phyloP scores from a whole-genome alignment of 306 rosid genomes.

The Cicer bijugum region DNA sequence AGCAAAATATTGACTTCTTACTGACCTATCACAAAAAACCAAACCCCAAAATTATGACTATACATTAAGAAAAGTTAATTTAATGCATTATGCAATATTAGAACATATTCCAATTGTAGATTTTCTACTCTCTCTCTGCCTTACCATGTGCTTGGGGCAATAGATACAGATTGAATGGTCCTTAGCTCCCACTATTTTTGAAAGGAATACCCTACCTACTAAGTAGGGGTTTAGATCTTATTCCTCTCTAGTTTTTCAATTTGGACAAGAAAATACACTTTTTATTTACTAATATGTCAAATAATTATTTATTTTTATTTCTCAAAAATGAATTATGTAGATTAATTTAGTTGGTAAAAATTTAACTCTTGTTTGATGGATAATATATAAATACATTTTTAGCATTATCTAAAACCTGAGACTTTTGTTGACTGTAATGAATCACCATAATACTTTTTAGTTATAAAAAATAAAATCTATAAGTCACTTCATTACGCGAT shows the following conservation, averaged over 20 bases:
- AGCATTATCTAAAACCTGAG: too few relatives aligned
- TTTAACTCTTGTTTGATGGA: too few relatives aligned
- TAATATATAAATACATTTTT: too few relatives aligned
- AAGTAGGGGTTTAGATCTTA: not conserved
- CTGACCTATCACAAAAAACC: slow-evolving; percentile 27
- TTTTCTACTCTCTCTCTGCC: slow-evolving; percentile 13
- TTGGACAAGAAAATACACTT: not conserved
- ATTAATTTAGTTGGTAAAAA: too few relatives aligned
- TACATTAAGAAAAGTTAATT: slow-evolving; percentile 43
- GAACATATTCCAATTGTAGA: slow-evolving; percentile 38
- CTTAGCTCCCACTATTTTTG: slow-evolving; percentile 27
- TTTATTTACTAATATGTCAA: too few relatives aligned
- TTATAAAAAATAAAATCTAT: not conserved
- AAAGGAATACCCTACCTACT: slow-evolving; percentile 39
- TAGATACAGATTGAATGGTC: slow-evolving; percentile 42
- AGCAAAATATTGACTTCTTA: slow-evolving; percentile 39
- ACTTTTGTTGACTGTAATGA: too few relatives aligned
- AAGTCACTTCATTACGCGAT: not conserved
- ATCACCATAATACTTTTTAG: too few relatives aligned
- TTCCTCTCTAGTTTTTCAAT: slow-evolving; percentile 2
- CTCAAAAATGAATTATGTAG: too few relatives aligned
- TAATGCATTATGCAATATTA: slow-evolving; percentile 33
- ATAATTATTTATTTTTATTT: too few relatives aligned
- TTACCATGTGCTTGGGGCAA: slow-evolving; percentile 30
- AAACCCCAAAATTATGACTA: slow-evolving; percentile 25